Base-by-base conservation (phyloP, 202 grass and related monocot genomes). In the Cymbopogon flexuosus region DNA sequence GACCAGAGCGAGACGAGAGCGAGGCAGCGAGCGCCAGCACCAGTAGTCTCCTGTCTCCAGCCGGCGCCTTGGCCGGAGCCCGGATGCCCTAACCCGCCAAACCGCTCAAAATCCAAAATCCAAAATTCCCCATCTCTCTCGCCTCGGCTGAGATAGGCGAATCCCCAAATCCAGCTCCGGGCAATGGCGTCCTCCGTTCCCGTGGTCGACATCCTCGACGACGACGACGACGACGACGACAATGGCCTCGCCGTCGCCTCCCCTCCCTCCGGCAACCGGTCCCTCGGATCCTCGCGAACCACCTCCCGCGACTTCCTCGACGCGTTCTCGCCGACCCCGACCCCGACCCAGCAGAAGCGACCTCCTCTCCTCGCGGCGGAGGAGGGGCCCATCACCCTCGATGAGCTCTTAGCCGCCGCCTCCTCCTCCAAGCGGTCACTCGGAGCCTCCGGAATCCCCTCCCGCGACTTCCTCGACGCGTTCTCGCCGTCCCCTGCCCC, bases 141-240 rank as follows among this genome's bases (percentile, higher is more conserved):
- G 24, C 58, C 82, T 85, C 47, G 43, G 43, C 61, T 60, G n/a
- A n/a, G n/a, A n/a, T n/a, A 60, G 33, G 45, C 46, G 68, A 73
- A 8, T 24, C 45, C 72, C 65, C 36, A 72, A 19, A 46, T 70
- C 3, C 31, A 5, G 6, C 65, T 7, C 21, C 39, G 27, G 27
- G 64, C 14, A 0, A 29, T 89, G 67, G 39, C 33, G 10, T 84
- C 81, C 29, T 84, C 84, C 4, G 42, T 59, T 43, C 34, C 45
- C 76, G 40, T 84, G 30, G 81, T 85, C 60, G 78, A 83, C 64
- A 86, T 92, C 65, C 69, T 39, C 58, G 80, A 77, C 68, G 76
- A 77, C 68, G 76, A 80, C 22, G 69, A 80, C 22, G 69, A 65
- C 34, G 82, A 56, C 8, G 74, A 62, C 5, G 45, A 57, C 72